Evolutionary conservation across 1,284 basidiomycete species (phyloP).

Genomic region (Phlebopus sp.): DNA sequence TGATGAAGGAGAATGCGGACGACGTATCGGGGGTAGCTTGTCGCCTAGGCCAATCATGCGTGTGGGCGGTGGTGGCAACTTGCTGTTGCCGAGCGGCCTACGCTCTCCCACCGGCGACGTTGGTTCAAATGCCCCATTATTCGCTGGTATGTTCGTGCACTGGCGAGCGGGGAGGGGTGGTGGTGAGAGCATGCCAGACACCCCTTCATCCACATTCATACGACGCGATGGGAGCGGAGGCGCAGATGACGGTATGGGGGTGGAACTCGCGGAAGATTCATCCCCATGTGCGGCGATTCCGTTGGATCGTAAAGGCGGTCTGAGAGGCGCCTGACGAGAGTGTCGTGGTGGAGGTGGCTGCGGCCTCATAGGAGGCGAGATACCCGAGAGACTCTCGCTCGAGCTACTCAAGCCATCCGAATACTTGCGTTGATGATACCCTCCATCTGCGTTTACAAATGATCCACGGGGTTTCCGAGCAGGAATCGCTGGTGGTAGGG

Average conservation of each 20-base stretch:
- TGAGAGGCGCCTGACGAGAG: slow-evolving; percentile 14
- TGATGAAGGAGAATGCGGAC: slow-evolving; percentile 43
- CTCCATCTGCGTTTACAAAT: background rate
- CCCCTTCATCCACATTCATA: slow-evolving; percentile 7
- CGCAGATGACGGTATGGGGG: slow-evolving; percentile 13
- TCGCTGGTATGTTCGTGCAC: slow-evolving; percentile 5
- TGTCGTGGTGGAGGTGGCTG: slow-evolving; percentile 24
- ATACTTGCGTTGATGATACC: slow-evolving; percentile 7
- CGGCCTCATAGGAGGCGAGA: slow-evolving; percentile 15
- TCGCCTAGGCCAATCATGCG: slow-evolving; percentile 66
- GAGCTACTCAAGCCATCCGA: slow-evolving; percentile 19
- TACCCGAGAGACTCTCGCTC: slow-evolving; percentile 16
- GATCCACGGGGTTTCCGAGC: slow-evolving; percentile 8
- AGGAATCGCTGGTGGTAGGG: slow-evolving; percentile 6
- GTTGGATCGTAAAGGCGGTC: slow-evolving; percentile 19
- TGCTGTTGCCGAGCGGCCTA: slow-evolving; percentile 44
- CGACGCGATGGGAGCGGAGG: slow-evolving; percentile 30
- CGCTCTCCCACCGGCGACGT: slow-evolving; percentile 35
- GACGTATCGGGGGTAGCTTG: slow-evolving; percentile 63
- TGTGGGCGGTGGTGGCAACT: slow-evolving; percentile 66
- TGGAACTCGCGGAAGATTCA: slow-evolving; percentile 4
- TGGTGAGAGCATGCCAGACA: slow-evolving; percentile 4
- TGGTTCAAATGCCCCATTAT: slow-evolving; percentile 5
- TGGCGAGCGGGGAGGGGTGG: slow-evolving; percentile 29
- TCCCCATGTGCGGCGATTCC: background rate